Evolutionary conservation across 2,329 filamentous ascomycete genomes (phyloP), one percentile per base, ranked within the genome.

Genomic region (Clarireedia hainanense): DNA sequence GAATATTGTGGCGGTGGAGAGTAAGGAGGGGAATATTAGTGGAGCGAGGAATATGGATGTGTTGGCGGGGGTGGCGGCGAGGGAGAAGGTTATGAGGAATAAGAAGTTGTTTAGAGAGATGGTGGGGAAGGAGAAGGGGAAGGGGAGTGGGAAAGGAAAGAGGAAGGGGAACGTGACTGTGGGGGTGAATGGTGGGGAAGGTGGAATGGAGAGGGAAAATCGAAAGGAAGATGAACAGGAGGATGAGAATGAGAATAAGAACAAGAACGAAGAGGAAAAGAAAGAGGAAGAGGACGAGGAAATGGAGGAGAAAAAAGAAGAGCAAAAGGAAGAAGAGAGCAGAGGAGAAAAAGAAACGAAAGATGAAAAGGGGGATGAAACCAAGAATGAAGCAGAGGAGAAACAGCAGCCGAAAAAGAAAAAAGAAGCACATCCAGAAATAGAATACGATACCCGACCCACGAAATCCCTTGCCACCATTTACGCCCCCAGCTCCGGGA

Each of bases 1-100:
- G 65, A 83, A 91, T 62, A 87, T 97, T 45, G 84, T 97, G 54
- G 94, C 92, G 1, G 90, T 99, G 36, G 94, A 99, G 72, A 88
- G 90, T 57, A 84, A 85, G 60, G 85, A 89, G 65, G 83, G 87
- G 64, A 96, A 96, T 66, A 95, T 97, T 58, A 81, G 81, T 23
- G 90, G 90, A 7, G 92, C 94, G 4, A 89, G 84, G 69, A 81
- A 80, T 15, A 89, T 95, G 68, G 94, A 99, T 72, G 76, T 94
- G n/a, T 74, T 84, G 58, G 91, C 91, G 0, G 88, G 86, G 47
- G 69, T 96, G 55, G 84, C 85, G 0, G 80, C 87, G 63, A 88
- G 86, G 69, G 81, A 85, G 60, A 80, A 85, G 57, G 78, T 89
- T 4, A 83, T 86, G 76, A 79, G 87, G 51, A 95, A 95, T 69